Evolutionary conservation across 495 filamentous ascomycete genomes (phyloP).

Genomic region (Beverwykella pulmonaria): DNA sequence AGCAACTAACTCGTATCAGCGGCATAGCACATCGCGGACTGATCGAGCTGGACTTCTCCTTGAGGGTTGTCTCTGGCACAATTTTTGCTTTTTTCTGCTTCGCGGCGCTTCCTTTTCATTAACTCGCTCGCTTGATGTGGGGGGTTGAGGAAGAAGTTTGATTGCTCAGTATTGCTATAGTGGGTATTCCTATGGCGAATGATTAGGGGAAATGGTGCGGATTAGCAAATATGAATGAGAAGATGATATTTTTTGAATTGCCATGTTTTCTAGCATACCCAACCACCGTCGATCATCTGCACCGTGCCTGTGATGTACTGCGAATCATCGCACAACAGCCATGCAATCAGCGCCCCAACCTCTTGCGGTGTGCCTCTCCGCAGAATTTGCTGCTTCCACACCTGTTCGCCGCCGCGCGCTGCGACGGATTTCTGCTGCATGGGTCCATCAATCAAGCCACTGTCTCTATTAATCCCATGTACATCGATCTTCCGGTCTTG

Average conservation of each 20-base stretch:
- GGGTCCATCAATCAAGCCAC: conserved; percentile 37
- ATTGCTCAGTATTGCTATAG: too few species aligned
- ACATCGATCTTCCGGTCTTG: neutral
- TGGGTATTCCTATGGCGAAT: too few species aligned
- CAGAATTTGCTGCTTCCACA: conserved; percentile 31
- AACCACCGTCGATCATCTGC: conserved; percentile 42
- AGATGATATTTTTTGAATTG: neutral
- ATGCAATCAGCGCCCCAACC: conserved; percentile 41
- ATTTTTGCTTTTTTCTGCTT: conserved; percentile 10
- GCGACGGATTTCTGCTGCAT: conserved; percentile 37
- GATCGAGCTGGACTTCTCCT: neutral
- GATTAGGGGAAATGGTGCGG: too few species aligned
- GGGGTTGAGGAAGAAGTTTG: neutral
- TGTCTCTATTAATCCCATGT: neutral
- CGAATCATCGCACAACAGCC: conserved; percentile 42
- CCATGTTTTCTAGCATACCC: conserved; percentile 31
- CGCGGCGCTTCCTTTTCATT: neutral
- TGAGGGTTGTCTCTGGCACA: conserved; percentile 1
- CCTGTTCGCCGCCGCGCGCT: conserved; percentile 24
- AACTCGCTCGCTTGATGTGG: neutral
- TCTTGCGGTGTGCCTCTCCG: conserved; percentile 35
- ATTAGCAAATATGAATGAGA: too few species aligned
- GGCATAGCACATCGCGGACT: conserved; percentile 6
- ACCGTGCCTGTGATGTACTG: conserved; percentile 42
- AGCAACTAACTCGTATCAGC: neutral